Conservation (phyloP, 1,139 yeast species). For the Tardiomyces depauwii region DNA sequence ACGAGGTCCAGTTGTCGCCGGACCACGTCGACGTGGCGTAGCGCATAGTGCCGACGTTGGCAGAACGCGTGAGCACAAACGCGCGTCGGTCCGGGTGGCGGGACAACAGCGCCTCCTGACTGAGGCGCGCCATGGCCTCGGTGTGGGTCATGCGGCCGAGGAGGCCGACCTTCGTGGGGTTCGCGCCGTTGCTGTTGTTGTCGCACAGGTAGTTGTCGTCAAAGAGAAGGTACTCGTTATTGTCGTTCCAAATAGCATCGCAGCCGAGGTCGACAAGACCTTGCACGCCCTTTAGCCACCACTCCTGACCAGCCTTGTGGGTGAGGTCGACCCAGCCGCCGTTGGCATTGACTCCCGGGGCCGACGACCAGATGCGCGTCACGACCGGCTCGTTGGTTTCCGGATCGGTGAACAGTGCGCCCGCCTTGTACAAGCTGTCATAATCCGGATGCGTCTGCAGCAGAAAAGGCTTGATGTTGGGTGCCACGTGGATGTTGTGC, state of each 20-base stretch:
- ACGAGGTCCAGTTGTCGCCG: conserved; percentile 5
- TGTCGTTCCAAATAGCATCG: conserved; percentile 5
- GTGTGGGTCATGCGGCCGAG: conserved; percentile 1
- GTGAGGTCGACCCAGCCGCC: conserved; percentile 6
- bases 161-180: background rate
- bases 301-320: conserved; percentile 1
- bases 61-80: conserved; percentile 3
- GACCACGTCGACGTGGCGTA: conserved; percentile 5
- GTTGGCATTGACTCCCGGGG: conserved; percentile 2
- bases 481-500: conserved; percentile 1
- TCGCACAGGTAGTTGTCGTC: conserved; percentile 1
- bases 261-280: conserved; percentile 2
- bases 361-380: conserved; percentile 3
- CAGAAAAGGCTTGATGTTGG: conserved; percentile 4
- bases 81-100: conserved; percentile 4
- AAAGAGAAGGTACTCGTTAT: conserved; percentile 3
- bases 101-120: conserved; percentile 2
- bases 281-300: conserved; percentile 3
- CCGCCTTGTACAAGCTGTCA: conserved; percentile 1
- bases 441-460: conserved; percentile 2
- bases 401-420: conserved; percentile 2
- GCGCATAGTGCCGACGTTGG: conserved; percentile 4
- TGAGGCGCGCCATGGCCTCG: conserved; percentile 3
- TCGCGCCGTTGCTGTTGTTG: background rate
- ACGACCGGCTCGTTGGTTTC: background rate